Base-by-base conservation (phyloP, 495 filamentous ascomycete genomes). In the Aspergillus kassunensis region DNA sequence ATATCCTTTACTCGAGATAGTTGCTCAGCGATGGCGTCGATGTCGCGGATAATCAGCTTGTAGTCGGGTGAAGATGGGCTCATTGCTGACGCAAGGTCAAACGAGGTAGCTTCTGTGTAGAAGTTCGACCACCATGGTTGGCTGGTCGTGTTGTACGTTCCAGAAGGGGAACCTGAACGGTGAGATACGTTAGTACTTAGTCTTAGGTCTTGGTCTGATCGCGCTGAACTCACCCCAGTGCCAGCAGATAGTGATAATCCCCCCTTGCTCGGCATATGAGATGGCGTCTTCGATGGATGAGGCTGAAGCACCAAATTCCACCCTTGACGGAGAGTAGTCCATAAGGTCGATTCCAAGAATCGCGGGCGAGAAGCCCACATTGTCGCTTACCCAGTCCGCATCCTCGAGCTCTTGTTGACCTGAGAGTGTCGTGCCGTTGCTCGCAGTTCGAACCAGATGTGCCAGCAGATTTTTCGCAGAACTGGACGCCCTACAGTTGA, bases 51-150 rank as follows among this genome's bases (percentile, higher is more conserved):
- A 10, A 51, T 15, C 5, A 51, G 49, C 9, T 21, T 18, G 27
- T 43, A 51, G 39, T 51, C 33, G 18, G 49, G 41, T 0, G 25
- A 39, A 16, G 16, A 21, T 4, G 29, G 24, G 27, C 21, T 7
- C 9, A 51, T 16, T 1, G 49, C 49, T 18, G 21, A 6, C 1
- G 27, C 21, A 15, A 29, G 11, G 40, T 52, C 35, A 29, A 52
- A 52, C 16, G 39, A 44, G 7, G 49, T 52, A 6, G 37, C 49
- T 31, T 52, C 31, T 40, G 49, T 52, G 39, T 52, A 52, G 13
- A 50, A 50, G 29, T 41, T 31, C 0, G n/a, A 15, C 8, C 34
- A 51, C 49, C 49, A 51, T 5, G 49, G 37, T 20, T 51, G 25
- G 8, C 34, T 16, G n/a, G 24, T 4, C 12, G 37, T 43, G 18